phyloP scores from a whole-genome alignment of 306 rosid species.

The Corylus americana region DNA sequence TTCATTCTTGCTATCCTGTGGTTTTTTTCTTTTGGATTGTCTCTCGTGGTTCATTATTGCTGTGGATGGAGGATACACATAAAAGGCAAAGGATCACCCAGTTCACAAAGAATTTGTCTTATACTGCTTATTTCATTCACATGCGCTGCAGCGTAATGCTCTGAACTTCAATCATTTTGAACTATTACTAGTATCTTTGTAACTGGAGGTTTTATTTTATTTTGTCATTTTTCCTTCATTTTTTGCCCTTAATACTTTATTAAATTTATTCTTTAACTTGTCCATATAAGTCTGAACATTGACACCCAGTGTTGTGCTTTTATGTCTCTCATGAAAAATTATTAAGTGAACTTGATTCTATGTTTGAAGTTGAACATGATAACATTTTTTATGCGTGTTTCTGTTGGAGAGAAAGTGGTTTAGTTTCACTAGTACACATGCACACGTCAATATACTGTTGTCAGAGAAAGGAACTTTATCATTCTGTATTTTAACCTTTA shows the following conservation, averaged over 20 bases:
- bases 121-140: slow-evolving; percentile 71
- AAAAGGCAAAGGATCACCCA: slow-evolving; percentile 60
- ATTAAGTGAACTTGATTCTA: background rate
- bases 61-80: slow-evolving; percentile 90
- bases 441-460: background rate
- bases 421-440: background rate
- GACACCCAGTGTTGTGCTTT: background rate
- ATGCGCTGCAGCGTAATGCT: slow-evolving; percentile 70
- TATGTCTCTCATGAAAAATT: background rate
- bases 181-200: slow-evolving; percentile 11
- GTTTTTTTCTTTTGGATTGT: slow-evolving; percentile 82
- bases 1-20: slow-evolving; percentile 79
- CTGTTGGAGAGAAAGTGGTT: background rate
- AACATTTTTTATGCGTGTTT: background rate
- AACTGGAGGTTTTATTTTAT: background rate
- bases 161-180: slow-evolving; percentile 22
- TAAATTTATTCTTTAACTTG: background rate
- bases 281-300: background rate
- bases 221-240: background rate
- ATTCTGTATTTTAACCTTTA: background rate
- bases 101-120: slow-evolving; percentile 72
- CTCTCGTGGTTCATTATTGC: slow-evolving; percentile 65
- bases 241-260: background rate
- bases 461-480: background rate
- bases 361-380: background rate